phyloP scores from a whole-genome alignment of 2,329 filamentous ascomycete genomes.

The Aureobasidium mangrovei region DNA sequence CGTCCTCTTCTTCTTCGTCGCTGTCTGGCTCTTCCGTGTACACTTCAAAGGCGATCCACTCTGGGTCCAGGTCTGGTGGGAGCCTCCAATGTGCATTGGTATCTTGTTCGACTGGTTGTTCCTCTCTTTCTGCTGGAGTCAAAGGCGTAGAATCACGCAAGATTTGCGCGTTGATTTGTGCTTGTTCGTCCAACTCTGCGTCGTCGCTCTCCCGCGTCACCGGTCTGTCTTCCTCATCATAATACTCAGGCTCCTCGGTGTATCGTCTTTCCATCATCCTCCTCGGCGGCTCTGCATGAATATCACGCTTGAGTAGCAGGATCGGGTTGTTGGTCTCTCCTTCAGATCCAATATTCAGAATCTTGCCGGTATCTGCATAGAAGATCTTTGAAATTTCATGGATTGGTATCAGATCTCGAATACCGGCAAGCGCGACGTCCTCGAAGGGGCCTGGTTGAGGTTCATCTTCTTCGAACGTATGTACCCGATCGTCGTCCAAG shows the following conservation, averaged over 20 bases:
- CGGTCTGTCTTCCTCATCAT: constrained; percentile 20
- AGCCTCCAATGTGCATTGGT: constrained; percentile 44
- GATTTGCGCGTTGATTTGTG: constrained; percentile 37
- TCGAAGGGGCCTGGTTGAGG: constrained; percentile 50
- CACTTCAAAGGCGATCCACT: constrained; percentile 88
- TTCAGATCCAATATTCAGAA: constrained; percentile 70
- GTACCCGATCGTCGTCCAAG: constrained; percentile 60
- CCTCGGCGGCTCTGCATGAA: constrained; percentile 53
- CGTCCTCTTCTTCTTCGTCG: constrained; percentile 33
- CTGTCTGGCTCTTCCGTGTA: constrained; percentile 57
- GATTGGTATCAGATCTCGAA: constrained; percentile 58
- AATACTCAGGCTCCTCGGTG: constrained; percentile 25
- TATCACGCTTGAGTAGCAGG: constrained; percentile 63
- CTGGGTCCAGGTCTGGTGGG: constrained; percentile 68
- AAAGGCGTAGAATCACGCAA: constrained; percentile 33
- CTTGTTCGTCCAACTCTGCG: constrained; percentile 30
- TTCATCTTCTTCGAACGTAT: constrained; percentile 54
- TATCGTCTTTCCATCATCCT: constrained; percentile 41
- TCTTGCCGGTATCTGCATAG: constrained; percentile 82
- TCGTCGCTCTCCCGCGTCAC: constrained; percentile 1
- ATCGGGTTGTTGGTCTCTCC: constrained; percentile 64
- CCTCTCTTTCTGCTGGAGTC: background rate
- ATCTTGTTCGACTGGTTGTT: background rate
- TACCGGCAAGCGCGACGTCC: constrained; percentile 52
- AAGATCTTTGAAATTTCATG: constrained; percentile 83